Evolutionary conservation across 2,329 filamentous ascomycete species (phyloP), one percentile per base, ranked within the genome.

Genomic region (Neocatenulostroma microsporum): DNA sequence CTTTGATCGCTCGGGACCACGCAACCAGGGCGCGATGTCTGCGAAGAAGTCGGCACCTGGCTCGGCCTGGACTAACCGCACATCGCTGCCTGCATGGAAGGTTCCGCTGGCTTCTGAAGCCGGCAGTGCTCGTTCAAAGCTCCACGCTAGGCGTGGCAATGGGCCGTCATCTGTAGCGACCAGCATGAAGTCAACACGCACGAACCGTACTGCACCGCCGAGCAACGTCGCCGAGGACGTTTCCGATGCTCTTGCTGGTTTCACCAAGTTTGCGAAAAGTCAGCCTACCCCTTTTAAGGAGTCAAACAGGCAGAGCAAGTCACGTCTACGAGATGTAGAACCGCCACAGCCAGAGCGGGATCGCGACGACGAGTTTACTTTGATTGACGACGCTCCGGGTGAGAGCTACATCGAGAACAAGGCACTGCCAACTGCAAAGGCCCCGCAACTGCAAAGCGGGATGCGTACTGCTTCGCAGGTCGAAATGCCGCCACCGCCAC

Each of bases 1-100:
- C 14, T 58, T 56, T 17, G 42, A 42, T 25, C 44, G 44, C n/a
- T 27, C 36, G 7, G 56, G 55, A 7, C 55, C 55, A 5, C 51
- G 43, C 3, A 60, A 60, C 31, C 56, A 58, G 39, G 55, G 56
- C 31, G 24, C 26, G 2, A n/a, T 13, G 9, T 45, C 37, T 12
- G 31, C 20, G 3, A 35, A 39, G 23, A 40, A 37, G 31, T 25
- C 31, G 12, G 26, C 26, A 14, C 13, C 15, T 21, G 32, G 28
- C 42, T 30, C 25, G 19, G 34, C 24, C 9, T 36, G 23, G 28
- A 20, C 24, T 3, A 28, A 30, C 24, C 32, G 34, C 8, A 24
- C 19, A 10, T 35, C 33, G 7, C 15, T 17, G 8, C 24, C 21
- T 4, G 13, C 10, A n/a, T 5, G 7, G 18, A 34, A 17, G 9